Conservation (phyloP, 2,329 filamentous ascomycete genomes). For the Colletotrichum sp. region DNA sequence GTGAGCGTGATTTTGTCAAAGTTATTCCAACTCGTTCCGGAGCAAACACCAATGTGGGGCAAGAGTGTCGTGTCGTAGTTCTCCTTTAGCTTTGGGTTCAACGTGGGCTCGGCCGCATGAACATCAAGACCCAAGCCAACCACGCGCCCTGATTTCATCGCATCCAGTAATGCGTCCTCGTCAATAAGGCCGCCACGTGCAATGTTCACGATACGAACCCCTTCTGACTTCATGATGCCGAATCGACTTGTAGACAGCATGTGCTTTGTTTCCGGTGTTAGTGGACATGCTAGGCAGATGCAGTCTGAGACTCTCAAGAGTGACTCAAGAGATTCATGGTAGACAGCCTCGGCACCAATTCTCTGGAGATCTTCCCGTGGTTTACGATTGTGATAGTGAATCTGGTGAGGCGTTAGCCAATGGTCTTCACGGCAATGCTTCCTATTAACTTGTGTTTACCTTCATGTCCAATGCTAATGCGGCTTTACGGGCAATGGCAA, state of each 20-base stretch:
- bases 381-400: background rate
- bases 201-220: background rate
- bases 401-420: rapidly evolving
- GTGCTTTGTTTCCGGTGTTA: background rate
- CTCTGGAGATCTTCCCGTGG: background rate
- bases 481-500: background rate
- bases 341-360: background rate
- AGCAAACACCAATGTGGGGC: background rate
- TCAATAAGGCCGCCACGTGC: background rate
- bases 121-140: background rate
- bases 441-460: rapidly evolving
- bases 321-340: background rate
- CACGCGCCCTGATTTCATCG: background rate
- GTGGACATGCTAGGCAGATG: background rate
- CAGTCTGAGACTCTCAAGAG: background rate
- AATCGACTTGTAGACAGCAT: background rate
- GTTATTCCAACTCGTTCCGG: background rate
- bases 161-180: background rate
- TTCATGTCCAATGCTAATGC: background rate
- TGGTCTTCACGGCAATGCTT: rapidly evolving
- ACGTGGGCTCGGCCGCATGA: background rate
- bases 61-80: background rate
- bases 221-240: background rate
- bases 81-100: background rate
- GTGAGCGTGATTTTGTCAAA: background rate